These are phyloP conservation scores for Fusarium concolor DNA, from an alignment of 2,329 filamentous ascomycete genomes.

Conservation along the genomic window DNA sequence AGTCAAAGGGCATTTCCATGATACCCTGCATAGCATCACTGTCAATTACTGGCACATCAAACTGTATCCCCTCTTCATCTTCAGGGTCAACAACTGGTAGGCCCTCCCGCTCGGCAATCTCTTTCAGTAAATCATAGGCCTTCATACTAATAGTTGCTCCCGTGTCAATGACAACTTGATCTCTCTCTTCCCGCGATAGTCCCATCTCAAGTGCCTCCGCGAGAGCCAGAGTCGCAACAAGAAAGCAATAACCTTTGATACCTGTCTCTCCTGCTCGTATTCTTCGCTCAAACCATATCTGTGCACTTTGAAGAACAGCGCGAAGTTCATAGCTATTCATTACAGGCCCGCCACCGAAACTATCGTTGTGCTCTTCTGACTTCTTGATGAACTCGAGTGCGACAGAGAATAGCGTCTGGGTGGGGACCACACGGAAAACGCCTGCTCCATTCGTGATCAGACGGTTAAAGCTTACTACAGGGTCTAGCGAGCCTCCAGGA, in stretches of 20 bases:
- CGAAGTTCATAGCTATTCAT: conserved; percentile 50
- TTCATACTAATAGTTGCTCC: conserved; percentile 43
- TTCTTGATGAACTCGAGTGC: conserved; percentile 60
- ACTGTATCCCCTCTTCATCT: conserved; percentile 12
- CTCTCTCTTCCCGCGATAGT: conserved; percentile 46
- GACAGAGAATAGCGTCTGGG: conserved; percentile 56
- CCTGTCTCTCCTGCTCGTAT: conserved; percentile 59
- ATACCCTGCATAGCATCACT: conserved; percentile 39
- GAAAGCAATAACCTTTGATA: conserved; percentile 55
- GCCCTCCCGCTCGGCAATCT: conserved; percentile 48
- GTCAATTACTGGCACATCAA: conserved; percentile 9
- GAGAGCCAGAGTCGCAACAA: conserved; percentile 49
- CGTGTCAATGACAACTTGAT: conserved; percentile 46
- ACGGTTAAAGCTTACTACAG: conserved; percentile 50
- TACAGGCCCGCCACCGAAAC: conserved; percentile 46
- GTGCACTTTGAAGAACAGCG: conserved; percentile 45
- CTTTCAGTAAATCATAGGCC: conserved; percentile 50
- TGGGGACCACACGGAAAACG: conserved; percentile 56
- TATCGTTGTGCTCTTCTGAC: conserved; percentile 55
- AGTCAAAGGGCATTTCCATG: conserved; percentile 44
- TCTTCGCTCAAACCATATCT: conserved; percentile 50
- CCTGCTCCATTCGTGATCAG: conserved; percentile 57
- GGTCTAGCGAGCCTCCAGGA: conserved; percentile 37
- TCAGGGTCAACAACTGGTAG: conserved; percentile 13
- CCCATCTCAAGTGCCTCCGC: conserved; percentile 51